Conservation (phyloP, 768 basidiomycete genomes). For the Flagelloscypha sp. region DNA sequence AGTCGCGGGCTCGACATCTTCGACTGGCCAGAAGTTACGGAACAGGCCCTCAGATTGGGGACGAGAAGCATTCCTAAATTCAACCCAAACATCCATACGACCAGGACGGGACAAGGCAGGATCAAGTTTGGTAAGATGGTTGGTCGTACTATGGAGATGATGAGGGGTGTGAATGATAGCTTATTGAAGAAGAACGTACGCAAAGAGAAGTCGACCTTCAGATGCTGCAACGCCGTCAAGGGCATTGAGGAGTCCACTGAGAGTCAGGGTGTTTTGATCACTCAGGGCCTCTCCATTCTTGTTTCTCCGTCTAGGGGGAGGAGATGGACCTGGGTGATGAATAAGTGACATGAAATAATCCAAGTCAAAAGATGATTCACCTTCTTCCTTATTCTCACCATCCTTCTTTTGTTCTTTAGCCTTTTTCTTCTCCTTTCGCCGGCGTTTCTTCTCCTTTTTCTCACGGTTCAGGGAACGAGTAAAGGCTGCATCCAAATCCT, state of each 20-base stretch:
- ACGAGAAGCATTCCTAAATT: conserved; percentile 80
- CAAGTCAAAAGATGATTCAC: too few relatives aligned
- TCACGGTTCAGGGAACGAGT: conserved; percentile 67
- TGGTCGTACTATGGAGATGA: conserved; percentile 61
- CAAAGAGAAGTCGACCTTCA: conserved; percentile 83
- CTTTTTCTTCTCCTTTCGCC: conserved; percentile 24
- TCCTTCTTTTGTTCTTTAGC: conserved; percentile 24
- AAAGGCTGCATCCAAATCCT: conserved; percentile 88
- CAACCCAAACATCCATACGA: conserved; percentile 88
- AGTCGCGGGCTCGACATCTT: conserved; percentile 37
- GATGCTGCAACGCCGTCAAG: conserved; percentile 82
- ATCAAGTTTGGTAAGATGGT: conserved; percentile 86
- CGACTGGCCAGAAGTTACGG: conserved; percentile 84
- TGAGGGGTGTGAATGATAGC: too few relatives aligned
- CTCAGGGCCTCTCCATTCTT: conserved; percentile 38
- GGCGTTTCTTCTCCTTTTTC: conserved; percentile 38
- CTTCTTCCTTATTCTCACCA: conserved; percentile 24
- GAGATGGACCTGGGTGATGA: conserved; percentile 6
- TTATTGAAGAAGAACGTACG: conserved; percentile 63
- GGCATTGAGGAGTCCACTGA: conserved; percentile 78
- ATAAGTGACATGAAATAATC: too few relatives aligned
- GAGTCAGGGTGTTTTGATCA: conserved; percentile 72
- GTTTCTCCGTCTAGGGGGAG: conserved; percentile 25
- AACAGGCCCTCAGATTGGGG: conserved; percentile 83
- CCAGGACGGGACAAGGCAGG: conserved; percentile 89